phyloP scores from a whole-genome alignment of 1,284 basidiomycete species.

The Malassezia dermatis region DNA sequence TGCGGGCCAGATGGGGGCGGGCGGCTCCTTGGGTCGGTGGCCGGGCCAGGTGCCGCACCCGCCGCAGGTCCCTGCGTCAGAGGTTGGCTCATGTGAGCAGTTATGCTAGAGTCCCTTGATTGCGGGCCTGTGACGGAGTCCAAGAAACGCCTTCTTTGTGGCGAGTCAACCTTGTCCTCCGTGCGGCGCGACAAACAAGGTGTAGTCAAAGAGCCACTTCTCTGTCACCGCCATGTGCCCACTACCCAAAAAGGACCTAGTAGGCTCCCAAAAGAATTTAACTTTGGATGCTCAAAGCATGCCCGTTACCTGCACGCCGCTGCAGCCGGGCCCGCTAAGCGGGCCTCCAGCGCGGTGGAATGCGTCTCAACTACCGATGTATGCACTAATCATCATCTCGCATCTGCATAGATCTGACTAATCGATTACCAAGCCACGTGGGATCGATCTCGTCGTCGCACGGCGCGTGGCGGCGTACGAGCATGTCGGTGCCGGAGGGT shows the following conservation, averaged over 20 bases:
- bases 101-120: neutral
- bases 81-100: neutral
- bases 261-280: neutral
- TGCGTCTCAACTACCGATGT: neutral
- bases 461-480: neutral
- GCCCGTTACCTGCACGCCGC: neutral
- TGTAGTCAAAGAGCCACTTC: neutral
- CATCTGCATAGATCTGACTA: neutral
- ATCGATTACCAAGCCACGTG: neutral
- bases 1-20: neutral
- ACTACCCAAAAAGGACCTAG: neutral
- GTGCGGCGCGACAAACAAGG: neutral
- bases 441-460: neutral
- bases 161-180: neutral
- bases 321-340: neutral
- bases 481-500: slow-evolving; percentile 5
- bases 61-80: neutral
- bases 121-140: neutral
- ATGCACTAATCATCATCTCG: neutral
- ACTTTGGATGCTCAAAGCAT: neutral
- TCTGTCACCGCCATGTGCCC: neutral
- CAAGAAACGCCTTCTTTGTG: neutral
- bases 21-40: neutral
- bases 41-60: neutral
- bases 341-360: neutral